Base-by-base conservation (phyloP, 2,329 filamentous ascomycete genomes). In the Emmonsiellopsis sp. region DNA sequence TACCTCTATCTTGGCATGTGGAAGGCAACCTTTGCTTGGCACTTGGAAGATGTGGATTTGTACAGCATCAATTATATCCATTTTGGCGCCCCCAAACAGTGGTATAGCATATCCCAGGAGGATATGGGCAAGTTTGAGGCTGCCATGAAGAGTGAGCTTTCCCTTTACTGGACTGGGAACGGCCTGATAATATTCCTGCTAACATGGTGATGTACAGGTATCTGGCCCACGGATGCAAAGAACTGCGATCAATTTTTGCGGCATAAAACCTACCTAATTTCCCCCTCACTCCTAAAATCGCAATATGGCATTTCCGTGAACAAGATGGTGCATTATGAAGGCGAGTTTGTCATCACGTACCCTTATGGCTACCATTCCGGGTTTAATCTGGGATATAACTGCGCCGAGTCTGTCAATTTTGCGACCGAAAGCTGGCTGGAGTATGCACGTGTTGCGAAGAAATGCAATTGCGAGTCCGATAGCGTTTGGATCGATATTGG, bases 11-110 rank as follows among this genome's bases (percentile, higher is more conserved):
- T 98, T 55, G 93, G 93, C 43, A 98, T 98, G 93, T 98, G 93
- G 93, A 97, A 97, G 71, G 92, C 93, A 10, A 97, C 93, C 0
- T 98, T 98, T 68, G 93, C 93, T 7, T 98, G 93, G 93, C 93
- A 98, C 79, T 74, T 98, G 51, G 93, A 98, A 68, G 93, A 98
- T 67, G 92, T 98, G 42, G 93, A 98, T 73, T 81, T 98, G 4
- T 98, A 98, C 82, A 97, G 91, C 68, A 98, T 98, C 78, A 98
- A 98, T 74, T 98, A 96, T 69, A 90, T 98, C 55, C 93, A 98
- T 66, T 98, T 98, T 68, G 93, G 93, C 52, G 93, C 93, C 1
- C 93, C 93, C 0, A 98, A 98, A 72, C 93, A 98, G 69, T 98
- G 93, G 93, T 98, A 98, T 73, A 96, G 91, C 70, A 97, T 98